Conservation (phyloP, 768 basidiomycete species). For the Naganishia kalamii region DNA sequence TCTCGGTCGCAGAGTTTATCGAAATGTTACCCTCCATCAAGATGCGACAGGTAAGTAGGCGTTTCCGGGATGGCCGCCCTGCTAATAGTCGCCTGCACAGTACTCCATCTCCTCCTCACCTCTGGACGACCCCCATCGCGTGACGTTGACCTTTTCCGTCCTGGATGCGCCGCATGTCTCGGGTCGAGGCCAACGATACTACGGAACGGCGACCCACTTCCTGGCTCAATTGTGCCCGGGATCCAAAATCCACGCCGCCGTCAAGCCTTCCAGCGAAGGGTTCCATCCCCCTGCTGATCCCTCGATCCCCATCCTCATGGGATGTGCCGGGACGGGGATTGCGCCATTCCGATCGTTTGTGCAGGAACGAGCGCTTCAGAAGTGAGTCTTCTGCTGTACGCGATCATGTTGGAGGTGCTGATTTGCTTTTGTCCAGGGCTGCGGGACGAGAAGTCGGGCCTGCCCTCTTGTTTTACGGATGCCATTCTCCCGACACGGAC, state of each 20-base stretch:
- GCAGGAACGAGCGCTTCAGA: constrained; percentile 53
- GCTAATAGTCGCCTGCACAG: constrained; percentile 26
- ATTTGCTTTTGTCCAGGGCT: constrained; percentile 17
- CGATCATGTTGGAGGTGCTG: background rate
- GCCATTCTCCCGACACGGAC: constrained; percentile 50
- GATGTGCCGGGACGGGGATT: constrained; percentile 52
- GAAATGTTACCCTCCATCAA: constrained; percentile 52
- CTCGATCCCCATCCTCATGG: constrained; percentile 50
- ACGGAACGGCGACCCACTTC: constrained; percentile 53
- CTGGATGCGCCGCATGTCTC: constrained; percentile 49
- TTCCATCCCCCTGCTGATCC: constrained; percentile 53
- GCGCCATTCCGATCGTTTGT: constrained; percentile 55
- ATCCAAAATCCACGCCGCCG: constrained; percentile 49
- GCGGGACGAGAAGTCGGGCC: constrained; percentile 50
- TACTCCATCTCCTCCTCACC: constrained; percentile 56
- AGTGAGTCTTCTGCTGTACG: constrained; percentile 21
- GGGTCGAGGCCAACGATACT: constrained; percentile 45
- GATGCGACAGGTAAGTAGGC: constrained; percentile 43
- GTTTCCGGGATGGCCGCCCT: background rate
- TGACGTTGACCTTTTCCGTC: constrained; percentile 52
- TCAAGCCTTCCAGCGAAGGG: constrained; percentile 47
- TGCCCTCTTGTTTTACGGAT: constrained; percentile 53
- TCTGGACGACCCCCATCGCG: constrained; percentile 49
- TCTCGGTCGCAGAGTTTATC: constrained; percentile 49
- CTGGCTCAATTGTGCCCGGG: constrained; percentile 50